Conservation (phyloP, 768 basidiomycete genomes). For the Mrakia frigida region DNA sequence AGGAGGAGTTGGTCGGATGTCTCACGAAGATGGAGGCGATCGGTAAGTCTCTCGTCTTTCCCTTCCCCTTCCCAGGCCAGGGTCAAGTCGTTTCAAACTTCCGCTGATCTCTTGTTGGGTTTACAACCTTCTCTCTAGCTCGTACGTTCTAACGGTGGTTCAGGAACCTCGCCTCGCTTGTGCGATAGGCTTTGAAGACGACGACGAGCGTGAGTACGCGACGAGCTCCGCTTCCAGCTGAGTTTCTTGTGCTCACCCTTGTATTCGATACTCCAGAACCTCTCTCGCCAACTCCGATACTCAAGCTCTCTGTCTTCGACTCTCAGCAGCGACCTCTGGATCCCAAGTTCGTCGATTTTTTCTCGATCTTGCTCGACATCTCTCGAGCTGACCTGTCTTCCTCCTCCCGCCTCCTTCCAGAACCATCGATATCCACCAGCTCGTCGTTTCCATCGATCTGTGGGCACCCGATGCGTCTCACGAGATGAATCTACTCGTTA, state of each 20-base stretch:
- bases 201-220: not conserved
- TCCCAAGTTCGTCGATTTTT: not conserved
- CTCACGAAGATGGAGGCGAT: not conserved
- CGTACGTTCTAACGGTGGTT: not conserved
- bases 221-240: not conserved
- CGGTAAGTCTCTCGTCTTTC: not conserved
- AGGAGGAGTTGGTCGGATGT: not conserved
- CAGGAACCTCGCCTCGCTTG: not conserved
- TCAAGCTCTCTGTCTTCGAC: conserved; percentile 23
- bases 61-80: not conserved
- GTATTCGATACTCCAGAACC: not conserved
- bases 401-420: conserved; percentile 47
- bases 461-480: conserved; percentile 77
- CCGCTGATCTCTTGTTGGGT: too few relatives aligned
- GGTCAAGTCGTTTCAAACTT: not conserved
- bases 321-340: conserved; percentile 1
- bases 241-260: not conserved
- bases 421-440: conserved; percentile 78
- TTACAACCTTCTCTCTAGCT: not conserved
- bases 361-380: not conserved
- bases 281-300: conserved; percentile 16
- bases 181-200: conserved; percentile 8
- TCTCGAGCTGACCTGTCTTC: conserved; percentile 16
- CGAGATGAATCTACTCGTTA: conserved; percentile 83
- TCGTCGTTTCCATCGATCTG: conserved; percentile 85